Conservation (phyloP, 345 rosid species). For the Lagerstroemia speciosa region DNA sequence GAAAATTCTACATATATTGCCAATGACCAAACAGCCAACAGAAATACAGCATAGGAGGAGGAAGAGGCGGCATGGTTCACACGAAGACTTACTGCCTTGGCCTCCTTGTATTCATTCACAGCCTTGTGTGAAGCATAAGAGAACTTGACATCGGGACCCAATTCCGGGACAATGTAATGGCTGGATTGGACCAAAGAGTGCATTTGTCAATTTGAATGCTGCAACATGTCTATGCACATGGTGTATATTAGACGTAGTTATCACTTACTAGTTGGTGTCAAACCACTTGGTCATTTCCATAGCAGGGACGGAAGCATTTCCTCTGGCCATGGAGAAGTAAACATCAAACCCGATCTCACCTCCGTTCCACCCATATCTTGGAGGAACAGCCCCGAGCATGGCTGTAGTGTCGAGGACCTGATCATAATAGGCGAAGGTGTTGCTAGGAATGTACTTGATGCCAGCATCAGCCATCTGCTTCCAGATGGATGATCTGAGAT, state of each 20-base stretch:
- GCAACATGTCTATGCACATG: not conserved
- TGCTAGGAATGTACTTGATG: constrained; percentile 92
- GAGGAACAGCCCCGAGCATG: constrained; percentile 95
- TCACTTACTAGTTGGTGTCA: constrained; percentile 98
- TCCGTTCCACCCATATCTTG: constrained; percentile 65
- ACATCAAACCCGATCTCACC: constrained; percentile 81
- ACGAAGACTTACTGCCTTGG: constrained; percentile 59
- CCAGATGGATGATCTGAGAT: constrained; percentile 87
- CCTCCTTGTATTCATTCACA: constrained; percentile 85
- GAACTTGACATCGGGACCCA: constrained; percentile 87
- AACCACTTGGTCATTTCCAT: constrained; percentile 99
- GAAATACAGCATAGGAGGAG: not conserved
- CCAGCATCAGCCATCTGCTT: constrained; percentile 81
- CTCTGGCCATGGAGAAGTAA: constrained; percentile 98
- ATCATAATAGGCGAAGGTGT: constrained; percentile 87
- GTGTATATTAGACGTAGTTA: not conserved
- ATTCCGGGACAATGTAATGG: constrained; percentile 92
- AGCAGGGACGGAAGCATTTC: constrained; percentile 92
- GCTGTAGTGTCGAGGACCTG: constrained; percentile 89
- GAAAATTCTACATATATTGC: not conserved
- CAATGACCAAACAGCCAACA: too few species aligned
- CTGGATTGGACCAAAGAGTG: constrained; percentile 27
- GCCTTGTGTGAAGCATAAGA: constrained; percentile 98
- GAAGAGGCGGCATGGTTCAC: not conserved
- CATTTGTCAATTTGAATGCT: not conserved